Evolutionary conservation across 495 filamentous ascomycete species (phyloP), one percentile per base, ranked within the genome.

Genomic region (Tuber umbilicatum): DNA sequence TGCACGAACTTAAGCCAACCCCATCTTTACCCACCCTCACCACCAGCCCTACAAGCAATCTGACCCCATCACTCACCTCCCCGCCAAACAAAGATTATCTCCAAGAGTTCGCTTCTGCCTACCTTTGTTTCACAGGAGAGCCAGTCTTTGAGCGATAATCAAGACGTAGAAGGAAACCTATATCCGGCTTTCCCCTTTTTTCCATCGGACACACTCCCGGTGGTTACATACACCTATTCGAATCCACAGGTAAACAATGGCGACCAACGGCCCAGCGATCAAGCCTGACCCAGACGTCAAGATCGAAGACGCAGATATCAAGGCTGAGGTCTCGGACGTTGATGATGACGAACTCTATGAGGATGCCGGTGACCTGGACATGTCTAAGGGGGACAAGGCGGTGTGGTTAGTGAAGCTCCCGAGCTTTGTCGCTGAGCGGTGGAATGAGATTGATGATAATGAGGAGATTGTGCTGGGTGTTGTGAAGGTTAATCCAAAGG

Each of bases 381-480:
- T 82, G 73, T 68, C 64, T 4, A 71, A 69, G 40, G 81, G 80
- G 60, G 69, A 74, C 41, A 77, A 77, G 31, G 80, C 78, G 1
- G 75, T 82, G 17, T 82, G 81, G 81, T 70, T 82, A 6, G 81
- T 82, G 2, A 82, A 82, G 78, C 72, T 82, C 2, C 81, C 81
- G 42, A 73, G 71, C 31, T 82, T 82, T 72, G 71, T 82, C 31
- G 75, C 80, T 2, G 81, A 82, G 78, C 55, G 80, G 42, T 82
- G 81, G 81, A 81, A 82, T 21, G 80, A 82, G 69, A 82, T 82
- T 31, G 81, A 82, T 41, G 81, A 82, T 45, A 81, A 82, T 42
- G 81, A 82, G 73, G 81, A 82, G 71, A 82, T 82, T 35, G 74
- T 75, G 21, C 50, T 82, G 68, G 81, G 81, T 9, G 74, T 76